Percentiles rank a stretch among this genome's conserved stretches.
Conservation (phyloP, 1,139 yeast species). For the Kodamaea alishanica region DNA sequence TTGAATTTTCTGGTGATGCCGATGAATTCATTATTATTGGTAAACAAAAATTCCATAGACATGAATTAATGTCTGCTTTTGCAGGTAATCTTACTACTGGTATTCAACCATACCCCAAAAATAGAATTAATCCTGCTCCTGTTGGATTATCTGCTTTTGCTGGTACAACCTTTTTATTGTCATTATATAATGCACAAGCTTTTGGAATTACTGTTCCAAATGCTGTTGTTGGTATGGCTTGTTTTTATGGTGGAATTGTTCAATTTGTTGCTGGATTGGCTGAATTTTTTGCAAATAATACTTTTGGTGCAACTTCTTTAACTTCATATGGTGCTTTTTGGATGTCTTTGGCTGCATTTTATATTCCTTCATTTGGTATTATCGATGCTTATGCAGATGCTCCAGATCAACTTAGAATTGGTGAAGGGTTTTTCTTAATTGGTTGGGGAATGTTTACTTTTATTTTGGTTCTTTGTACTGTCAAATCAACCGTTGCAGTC, state of each 20-base stretch:
- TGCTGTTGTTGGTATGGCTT: conserved; percentile 68
- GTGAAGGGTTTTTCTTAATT: conserved; percentile 57
- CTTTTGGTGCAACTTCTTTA: conserved; percentile 88
- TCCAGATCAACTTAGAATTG: conserved; percentile 43
- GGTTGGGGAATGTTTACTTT: conserved; percentile 68
- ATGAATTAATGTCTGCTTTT: conserved; percentile 63
- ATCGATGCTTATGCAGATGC: conserved; percentile 49
- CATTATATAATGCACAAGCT: conserved; percentile 54
- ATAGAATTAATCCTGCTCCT: conserved; percentile 84
- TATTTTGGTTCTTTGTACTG: conserved; percentile 53
- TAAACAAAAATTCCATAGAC: conserved; percentile 35
- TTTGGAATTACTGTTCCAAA: conserved; percentile 51
- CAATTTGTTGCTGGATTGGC: conserved; percentile 75
- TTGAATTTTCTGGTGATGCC: conserved; percentile 8
- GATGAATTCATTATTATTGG: conserved; percentile 22
- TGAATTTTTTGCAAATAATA: conserved; percentile 71
- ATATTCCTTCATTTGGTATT: conserved; percentile 72
- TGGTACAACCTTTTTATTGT: conserved; percentile 75
- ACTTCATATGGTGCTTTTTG: conserved; percentile 86
- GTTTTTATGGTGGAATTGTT: conserved; percentile 82
- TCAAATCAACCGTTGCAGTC: conserved; percentile 64
- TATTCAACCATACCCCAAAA: conserved; percentile 57
- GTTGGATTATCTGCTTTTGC: conserved; percentile 83
- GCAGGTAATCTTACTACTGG: conserved; percentile 75
- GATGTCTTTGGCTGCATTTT: conserved; percentile 76